Conservation (phyloP, 805 yeast genomes). For the Lipomyces yamadae region DNA sequence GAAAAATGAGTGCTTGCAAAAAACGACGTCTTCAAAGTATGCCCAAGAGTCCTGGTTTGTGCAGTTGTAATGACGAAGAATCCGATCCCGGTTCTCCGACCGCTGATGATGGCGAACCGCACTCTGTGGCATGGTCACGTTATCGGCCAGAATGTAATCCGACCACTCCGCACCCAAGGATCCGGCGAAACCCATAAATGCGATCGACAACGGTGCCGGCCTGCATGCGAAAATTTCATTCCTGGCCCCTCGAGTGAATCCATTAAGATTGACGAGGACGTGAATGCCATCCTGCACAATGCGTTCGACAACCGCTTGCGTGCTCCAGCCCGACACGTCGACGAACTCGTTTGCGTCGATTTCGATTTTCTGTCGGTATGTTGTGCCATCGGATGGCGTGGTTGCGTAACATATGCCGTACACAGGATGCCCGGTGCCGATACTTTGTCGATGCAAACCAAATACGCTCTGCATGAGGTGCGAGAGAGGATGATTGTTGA, state of each 20-base stretch:
- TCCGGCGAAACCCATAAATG: constrained; percentile 47
- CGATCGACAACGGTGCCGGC: constrained; percentile 44
- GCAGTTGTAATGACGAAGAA: constrained; percentile 25
- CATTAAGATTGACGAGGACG: constrained; percentile 44
- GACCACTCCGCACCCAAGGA: constrained; percentile 44
- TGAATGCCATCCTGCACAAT: constrained; percentile 44
- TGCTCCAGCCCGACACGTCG: constrained; percentile 41
- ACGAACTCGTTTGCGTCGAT: constrained; percentile 39
- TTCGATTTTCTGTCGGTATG: constrained; percentile 41
- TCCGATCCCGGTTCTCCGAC: constrained; percentile 6
- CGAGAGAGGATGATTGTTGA: constrained; percentile 45
- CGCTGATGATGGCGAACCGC: constrained; percentile 21
- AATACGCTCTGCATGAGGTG: constrained; percentile 47
- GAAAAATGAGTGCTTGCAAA: constrained; percentile 43
- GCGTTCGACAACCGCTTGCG: constrained; percentile 40
- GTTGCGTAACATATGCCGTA: constrained; percentile 44
- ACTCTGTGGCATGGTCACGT: constrained; percentile 31
- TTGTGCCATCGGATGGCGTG: constrained; percentile 41
- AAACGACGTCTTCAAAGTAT: constrained; percentile 43
- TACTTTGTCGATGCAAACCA: constrained; percentile 42
- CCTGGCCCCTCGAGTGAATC: constrained; percentile 46
- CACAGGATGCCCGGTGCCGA: constrained; percentile 29
- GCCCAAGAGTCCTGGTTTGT: constrained; percentile 28
- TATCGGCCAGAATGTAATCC: constrained; percentile 44
- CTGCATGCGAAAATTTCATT: constrained; percentile 45